Evolutionary conservation across 2,329 filamentous ascomycete genomes (phyloP), one percentile per base, ranked within the genome.

Genomic region (Epichloe gansuensis): DNA sequence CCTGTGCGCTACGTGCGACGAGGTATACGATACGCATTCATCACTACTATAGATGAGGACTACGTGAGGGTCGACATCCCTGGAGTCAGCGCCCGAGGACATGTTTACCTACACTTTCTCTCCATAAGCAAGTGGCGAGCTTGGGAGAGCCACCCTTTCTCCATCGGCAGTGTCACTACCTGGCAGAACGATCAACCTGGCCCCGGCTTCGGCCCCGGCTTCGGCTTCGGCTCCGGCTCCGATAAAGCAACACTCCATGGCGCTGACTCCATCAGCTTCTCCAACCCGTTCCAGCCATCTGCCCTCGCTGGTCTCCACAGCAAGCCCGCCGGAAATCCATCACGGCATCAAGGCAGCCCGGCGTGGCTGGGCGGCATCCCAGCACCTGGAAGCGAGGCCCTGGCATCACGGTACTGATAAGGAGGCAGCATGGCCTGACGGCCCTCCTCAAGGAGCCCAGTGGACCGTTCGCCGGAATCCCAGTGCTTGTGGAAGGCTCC

Each of bases 121-220:
- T 43, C 37, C 25, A 51, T 70, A 12, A 57, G 59, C 38, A 43
- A 43, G 17, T 68, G 68, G 66, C 56, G 60, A 1, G 58, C 69
- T 50, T 70, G 67, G 67, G 66, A 69, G 46, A 67, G 56, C 21
- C 67, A 69, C 45, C 67, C 68, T 4, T 67, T 70, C 50, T 50
- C 48, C 12, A 31, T 50, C 12, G 48, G 41, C 7, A 43, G 41
- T 25, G 41, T 43, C 41, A 43, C 41, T 25, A 43, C 41, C 17
- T 43, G 41, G 41, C 21, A 17, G 21, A 17, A 21, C 21, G 21
- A 21, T 8, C 9, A 17, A 17, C 17, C 17, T 2, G 17, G 17
- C 17, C 17, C 17, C 17, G 17, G 17, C 17, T 2, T 2, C 17
- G 17, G 17, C 17, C 2, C 2, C 17, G 17, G 17, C 17, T 2